Evolutionary conservation across 345 rosid genomes (phyloP), one percentile per base, ranked within the genome.

Genomic region (Citrus glauca): DNA sequence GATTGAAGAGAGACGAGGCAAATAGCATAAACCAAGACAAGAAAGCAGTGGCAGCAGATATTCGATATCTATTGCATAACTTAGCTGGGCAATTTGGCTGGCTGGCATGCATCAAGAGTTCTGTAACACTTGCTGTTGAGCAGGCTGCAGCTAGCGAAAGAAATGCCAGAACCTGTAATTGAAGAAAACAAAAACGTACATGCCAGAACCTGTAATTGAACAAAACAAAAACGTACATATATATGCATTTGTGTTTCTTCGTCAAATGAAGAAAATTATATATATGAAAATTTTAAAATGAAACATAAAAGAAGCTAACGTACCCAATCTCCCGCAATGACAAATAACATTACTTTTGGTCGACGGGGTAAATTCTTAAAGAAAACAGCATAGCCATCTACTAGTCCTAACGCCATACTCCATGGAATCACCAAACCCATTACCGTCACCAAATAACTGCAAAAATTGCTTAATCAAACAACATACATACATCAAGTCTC

Each of bases 391-490:
- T 90, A 92, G 2, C 87, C 88, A 80, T 92, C 94, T 5, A 87
- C 81, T 74, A 89, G 57, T 55, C 87, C 89, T 81, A 90, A 72
- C 20, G 83, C 79, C 56, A 81, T 61, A 62, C 91, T 90, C 96
- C 96, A 91, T 40, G 94, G 92, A 77, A 88, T 85, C 63, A 88
- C 86, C 69, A 91, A 83, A 48, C 93, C 91, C 97, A 92, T 92
- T 35, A 89, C 84, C 33, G 89, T 86, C 71, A 90, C 91, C 88
- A 89, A 79, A 86, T 75, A 92, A 81, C 97, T 92, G 87, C 79
- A 72, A 75, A 27, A 22, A 33, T 45, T 13, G 50, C 17, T 13
- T 45, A 3, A 45, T 45, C 50, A 45, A 11, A 45, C 50, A 42
- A 42, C 3, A 10, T 42, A 11, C 48, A 11, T 42, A 13, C 50